Conservation (phyloP, 257 asterid genomes). For the Coffea canephora region DNA sequence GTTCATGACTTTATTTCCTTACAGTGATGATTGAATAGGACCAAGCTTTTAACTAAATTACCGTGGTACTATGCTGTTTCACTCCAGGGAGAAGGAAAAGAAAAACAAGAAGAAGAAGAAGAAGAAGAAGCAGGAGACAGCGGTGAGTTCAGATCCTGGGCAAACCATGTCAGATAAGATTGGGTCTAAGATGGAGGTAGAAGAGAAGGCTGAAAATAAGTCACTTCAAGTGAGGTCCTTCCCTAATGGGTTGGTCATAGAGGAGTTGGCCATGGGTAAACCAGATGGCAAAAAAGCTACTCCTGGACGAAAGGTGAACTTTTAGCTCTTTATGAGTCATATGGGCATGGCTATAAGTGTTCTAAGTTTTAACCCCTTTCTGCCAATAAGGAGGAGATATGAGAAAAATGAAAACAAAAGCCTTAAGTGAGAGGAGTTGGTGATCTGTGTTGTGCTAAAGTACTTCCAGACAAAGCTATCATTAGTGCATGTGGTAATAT, state of each 20-base stretch:
- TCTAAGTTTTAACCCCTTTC: not conserved
- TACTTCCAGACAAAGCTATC: too few relatives aligned
- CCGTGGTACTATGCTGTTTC: not conserved
- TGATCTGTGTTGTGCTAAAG: too few relatives aligned
- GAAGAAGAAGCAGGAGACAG: conserved; percentile 47
- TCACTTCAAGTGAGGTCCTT: conserved; percentile 62
- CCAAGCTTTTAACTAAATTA: not conserved
- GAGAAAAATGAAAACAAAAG: not conserved
- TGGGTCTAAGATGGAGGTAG: conserved; percentile 30
- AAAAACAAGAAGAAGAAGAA: conserved; percentile 52
- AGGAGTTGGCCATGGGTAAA: conserved; percentile 86
- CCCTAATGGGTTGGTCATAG: conserved; percentile 80
- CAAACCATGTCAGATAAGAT: conserved; percentile 29
- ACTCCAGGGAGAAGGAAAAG: conserved; percentile 43
- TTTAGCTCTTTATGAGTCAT: not conserved
- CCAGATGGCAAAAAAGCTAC: conserved; percentile 87
- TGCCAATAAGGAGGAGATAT: not conserved
- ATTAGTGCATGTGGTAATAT: too few relatives aligned
- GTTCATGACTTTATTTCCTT: too few relatives aligned
- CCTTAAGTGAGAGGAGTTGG: not conserved
- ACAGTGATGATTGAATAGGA: not conserved
- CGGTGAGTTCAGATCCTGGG: conserved; percentile 31
- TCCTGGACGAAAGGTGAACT: conserved; percentile 71
- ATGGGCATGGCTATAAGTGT: not conserved
- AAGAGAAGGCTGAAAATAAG: conserved; percentile 48